A percentile compares a stretch with the other conserved stretches of the same genome.
phyloP scores from a whole-genome alignment of 2,329 filamentous ascomycete genomes.

The Lasiodiplodia sp. region DNA sequence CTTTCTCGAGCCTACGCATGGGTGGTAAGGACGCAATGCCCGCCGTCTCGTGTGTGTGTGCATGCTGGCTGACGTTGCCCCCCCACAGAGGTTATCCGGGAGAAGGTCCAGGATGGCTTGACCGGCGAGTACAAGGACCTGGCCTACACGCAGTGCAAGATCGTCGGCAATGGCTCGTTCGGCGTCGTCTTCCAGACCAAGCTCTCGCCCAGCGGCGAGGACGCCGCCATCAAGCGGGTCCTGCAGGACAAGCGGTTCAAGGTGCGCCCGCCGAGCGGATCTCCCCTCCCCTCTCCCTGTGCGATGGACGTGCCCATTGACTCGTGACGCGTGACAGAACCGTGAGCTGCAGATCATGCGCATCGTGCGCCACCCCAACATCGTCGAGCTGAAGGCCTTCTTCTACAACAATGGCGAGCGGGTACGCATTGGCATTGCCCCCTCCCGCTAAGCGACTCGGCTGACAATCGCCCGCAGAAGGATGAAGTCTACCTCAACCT shows the following conservation, averaged over 20 bases:
- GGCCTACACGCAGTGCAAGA: slow-evolving; percentile 99
- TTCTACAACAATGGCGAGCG: slow-evolving; percentile 99
- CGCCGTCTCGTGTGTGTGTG: slow-evolving; percentile 28
- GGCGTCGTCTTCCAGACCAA: slow-evolving; percentile 99
- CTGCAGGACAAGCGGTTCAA: slow-evolving; percentile 99
- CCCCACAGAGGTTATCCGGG: slow-evolving; percentile 86
- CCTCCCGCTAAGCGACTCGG: slow-evolving; percentile 30
- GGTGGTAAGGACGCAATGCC: slow-evolving; percentile 75
- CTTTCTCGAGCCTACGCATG: slow-evolving; percentile 90
- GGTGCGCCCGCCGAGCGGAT: slow-evolving; percentile 60
- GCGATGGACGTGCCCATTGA: slow-evolving; percentile 36
- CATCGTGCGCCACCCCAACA: slow-evolving; percentile 98
- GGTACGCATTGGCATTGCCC: slow-evolving; percentile 60
- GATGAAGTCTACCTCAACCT: slow-evolving; percentile 99
- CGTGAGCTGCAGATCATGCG: slow-evolving; percentile 99
- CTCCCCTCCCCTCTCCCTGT: slow-evolving; percentile 29
- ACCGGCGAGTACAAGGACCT: slow-evolving; percentile 96
- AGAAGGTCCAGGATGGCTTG: slow-evolving; percentile 98
- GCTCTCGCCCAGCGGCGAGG: slow-evolving; percentile 95
- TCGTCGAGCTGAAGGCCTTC: slow-evolving; percentile 98
- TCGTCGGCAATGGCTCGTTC: slow-evolving; percentile 98
- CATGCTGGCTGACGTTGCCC: slow-evolving; percentile 47
- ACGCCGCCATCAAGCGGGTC: slow-evolving; percentile 98
- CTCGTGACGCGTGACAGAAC: slow-evolving; percentile 67
- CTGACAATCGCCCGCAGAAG: slow-evolving; percentile 58